Base-by-base conservation (phyloP, 2,329 filamentous ascomycete species). In the Knoxdaviesia capensis region DNA sequence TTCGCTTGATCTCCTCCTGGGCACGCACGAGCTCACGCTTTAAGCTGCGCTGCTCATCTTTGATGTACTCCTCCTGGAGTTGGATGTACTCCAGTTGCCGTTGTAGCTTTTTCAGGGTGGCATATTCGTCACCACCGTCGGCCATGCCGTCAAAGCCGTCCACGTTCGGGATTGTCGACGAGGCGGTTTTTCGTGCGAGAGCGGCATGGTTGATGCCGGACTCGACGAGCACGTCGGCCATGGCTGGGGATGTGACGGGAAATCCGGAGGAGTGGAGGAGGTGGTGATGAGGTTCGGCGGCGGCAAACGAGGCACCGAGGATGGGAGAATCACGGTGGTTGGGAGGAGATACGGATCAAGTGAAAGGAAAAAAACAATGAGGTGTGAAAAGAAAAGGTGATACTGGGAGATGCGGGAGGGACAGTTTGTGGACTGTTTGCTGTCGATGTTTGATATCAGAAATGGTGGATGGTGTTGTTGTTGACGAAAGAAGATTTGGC, bases 41-140 rank as follows among this genome's bases (percentile, higher is more conserved):
- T 60, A 98, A 64, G 64, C 86, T 94, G 66, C 85, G 79, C 66
- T 98, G 90, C 69, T 98, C 90, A 75, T 98, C 90, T 68, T 98
- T 98, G 76, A 98, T 98, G 63, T 98, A 98, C 60, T 98, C 90
- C 64, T 98, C 90, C 65, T 98, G 90, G 53, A 98, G 72, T 63
- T 94, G 85, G 59, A 96, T 94, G 52, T 72, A 96, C 77, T 98
- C 90, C 52, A 96, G 67, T 67, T 96, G 87, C 58, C 88, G 73
- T 63, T 98, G 88, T 49, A 96, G 75, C 68, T 92, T 90, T 71
- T 98, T 98, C 61, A 96, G 71, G 36, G 80, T 86, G 41, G 83
- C 85, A 61, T 98, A 98, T 59, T 96, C 88, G 59, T 96, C 88
- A 49, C 77, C 82, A 40, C 77, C 79, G 54, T 94, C 86, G 43